Conservation (phyloP, 352 stramenopile species). For the Phytopythium vexans region DNA sequence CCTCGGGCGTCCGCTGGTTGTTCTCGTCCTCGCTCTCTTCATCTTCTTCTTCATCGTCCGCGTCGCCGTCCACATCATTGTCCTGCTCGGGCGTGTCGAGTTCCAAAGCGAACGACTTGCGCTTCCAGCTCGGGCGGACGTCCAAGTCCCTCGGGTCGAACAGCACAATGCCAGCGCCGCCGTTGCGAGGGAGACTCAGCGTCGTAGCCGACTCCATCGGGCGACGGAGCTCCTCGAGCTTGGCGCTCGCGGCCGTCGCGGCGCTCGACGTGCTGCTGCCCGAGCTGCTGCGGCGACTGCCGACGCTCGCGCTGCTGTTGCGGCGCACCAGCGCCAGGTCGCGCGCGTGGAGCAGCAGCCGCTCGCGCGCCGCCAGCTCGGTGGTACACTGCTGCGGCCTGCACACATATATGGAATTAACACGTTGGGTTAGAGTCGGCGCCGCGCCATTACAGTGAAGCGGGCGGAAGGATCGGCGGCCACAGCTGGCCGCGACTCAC, state of each 20-base stretch:
- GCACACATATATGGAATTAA: no score
- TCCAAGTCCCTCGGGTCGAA: conserved; percentile 51
- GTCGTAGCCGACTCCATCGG: conserved; percentile 10
- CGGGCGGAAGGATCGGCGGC: no score
- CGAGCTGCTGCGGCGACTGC: not conserved
- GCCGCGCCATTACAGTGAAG: no score
- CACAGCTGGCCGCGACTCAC: no score
- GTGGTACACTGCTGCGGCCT: no score
- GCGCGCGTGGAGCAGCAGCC: no score
- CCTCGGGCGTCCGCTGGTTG: conserved; percentile 12
- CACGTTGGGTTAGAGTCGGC: no score
- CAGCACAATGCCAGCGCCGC: conserved; percentile 29
- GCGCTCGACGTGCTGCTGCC: not conserved
- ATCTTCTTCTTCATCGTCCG: conserved; percentile 18
- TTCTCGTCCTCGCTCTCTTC: conserved; percentile 21
- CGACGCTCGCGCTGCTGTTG: not conserved
- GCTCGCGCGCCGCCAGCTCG: no score
- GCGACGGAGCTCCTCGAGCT: conserved; percentile 1
- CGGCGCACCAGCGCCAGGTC: no score
- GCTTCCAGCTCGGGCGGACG: conserved; percentile 11
- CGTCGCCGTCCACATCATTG: conserved; percentile 20
- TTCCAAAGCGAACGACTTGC: conserved; percentile 15
- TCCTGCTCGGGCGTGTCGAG: conserved; percentile 19
- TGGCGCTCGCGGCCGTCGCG: not conserved
- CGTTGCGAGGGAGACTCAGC: conserved; percentile 12